Conservation (phyloP, 2,329 filamentous ascomycete species). For the Neoascochyta sp. region DNA sequence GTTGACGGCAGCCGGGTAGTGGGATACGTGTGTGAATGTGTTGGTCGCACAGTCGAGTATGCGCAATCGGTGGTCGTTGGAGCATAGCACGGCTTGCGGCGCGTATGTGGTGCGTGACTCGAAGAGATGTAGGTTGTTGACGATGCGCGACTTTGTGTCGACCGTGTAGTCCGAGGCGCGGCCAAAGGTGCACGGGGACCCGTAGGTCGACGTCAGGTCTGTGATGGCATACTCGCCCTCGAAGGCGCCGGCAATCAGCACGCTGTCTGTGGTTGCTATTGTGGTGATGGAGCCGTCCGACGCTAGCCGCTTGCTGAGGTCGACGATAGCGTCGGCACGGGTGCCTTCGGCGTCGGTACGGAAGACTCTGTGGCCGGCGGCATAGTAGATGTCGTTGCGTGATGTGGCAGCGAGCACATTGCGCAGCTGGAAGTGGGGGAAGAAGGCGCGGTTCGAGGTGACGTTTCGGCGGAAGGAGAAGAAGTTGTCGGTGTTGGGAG, state of each 20-base stretch:
- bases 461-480: slow-evolving; percentile 51
- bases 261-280: slow-evolving; percentile 48
- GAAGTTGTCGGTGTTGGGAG: slow-evolving; percentile 44
- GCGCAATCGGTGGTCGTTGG: slow-evolving; percentile 55
- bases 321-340: slow-evolving; percentile 44
- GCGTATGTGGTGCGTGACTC: slow-evolving; percentile 46
- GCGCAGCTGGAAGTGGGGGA: slow-evolving; percentile 58
- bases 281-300: slow-evolving; percentile 49
- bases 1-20: slow-evolving; percentile 64
- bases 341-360: slow-evolving; percentile 49
- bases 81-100: slow-evolving; percentile 54
- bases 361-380: slow-evolving; percentile 46
- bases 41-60: slow-evolving; percentile 56
- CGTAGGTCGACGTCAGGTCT: slow-evolving; percentile 37
- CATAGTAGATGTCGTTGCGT: slow-evolving; percentile 55
- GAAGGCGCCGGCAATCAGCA: slow-evolving; percentile 56
- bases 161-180: slow-evolving; percentile 49
- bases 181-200: slow-evolving; percentile 41
- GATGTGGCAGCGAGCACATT: slow-evolving; percentile 55
- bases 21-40: slow-evolving; percentile 53
- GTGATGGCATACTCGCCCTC: slow-evolving; percentile 55
- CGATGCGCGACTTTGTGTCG: slow-evolving; percentile 51
- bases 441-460: slow-evolving; percentile 48
- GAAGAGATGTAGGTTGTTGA: slow-evolving; percentile 57
- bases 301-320: slow-evolving; percentile 44